These are phyloP conservation scores for Aspergillus sp. DNA, from an alignment of 2,329 filamentous ascomycete species.

Conservation along the genomic window DNA sequence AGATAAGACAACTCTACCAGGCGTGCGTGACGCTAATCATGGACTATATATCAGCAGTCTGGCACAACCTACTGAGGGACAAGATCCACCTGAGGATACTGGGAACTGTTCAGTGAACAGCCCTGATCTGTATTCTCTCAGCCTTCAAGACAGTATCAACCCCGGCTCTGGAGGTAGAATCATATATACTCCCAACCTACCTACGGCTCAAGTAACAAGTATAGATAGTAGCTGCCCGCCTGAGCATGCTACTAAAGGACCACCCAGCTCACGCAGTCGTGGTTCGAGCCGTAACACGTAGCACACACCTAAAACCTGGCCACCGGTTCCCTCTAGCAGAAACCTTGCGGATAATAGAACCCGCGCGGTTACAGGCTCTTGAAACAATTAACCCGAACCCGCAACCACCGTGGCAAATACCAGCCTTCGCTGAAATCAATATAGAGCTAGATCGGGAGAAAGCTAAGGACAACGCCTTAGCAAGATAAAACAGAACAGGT, in stretches of 20 bases:
- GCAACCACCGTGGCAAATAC: not conserved
- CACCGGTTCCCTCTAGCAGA: not conserved
- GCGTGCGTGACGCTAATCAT: slow-evolving; percentile 22
- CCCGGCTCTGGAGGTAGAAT: no score
- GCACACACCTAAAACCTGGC: not conserved
- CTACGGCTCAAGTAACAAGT: no score
- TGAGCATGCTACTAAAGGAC: not conserved
- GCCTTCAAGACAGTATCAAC: no score
- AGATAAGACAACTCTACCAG: slow-evolving; percentile 28
- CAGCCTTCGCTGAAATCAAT: not conserved
- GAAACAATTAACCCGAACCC: not conserved
- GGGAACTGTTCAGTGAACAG: no score
- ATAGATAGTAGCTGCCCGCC: no score
- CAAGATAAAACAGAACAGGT: not conserved
- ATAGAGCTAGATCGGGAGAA: not conserved
- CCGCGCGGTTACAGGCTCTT: not conserved
- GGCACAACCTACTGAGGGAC: slow-evolving; percentile 14
- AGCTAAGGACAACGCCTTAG: not conserved
- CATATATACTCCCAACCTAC: no score
- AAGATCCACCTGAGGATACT: not conserved
- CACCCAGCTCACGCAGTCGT: not conserved
- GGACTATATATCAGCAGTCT: slow-evolving; percentile 25
- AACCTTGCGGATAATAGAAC: not conserved
- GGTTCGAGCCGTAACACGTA: not conserved
- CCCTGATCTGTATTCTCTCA: no score